Percentiles rank a stretch among this genome's conserved stretches.
Evolutionary conservation across 176 grass and related monocot species (phyloP).

Genomic region (Paspalum notatum): DNA sequence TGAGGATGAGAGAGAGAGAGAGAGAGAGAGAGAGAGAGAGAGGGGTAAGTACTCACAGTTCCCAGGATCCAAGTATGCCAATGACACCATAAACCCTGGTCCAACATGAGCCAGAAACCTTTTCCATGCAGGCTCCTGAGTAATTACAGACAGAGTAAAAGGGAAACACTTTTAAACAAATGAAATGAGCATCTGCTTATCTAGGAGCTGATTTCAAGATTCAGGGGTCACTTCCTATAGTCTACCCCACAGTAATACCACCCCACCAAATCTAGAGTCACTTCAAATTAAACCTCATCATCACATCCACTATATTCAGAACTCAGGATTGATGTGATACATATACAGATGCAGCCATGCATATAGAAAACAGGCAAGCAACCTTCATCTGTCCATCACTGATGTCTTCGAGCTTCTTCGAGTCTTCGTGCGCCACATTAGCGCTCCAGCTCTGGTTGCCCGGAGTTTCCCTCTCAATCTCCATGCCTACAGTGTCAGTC

Average conservation of each 20-base stretch:
- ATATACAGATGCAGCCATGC: not conserved
- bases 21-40: not conserved
- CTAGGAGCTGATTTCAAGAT: not conserved
- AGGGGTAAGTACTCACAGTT: constrained; percentile 58
- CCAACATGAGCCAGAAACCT: constrained; percentile 82
- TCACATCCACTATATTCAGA: not conserved
- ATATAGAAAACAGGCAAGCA: not conserved
- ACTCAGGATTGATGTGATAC: not conserved
- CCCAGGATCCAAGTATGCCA: constrained; percentile 92
- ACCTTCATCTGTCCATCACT: constrained; percentile 36
- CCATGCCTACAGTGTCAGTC: constrained; percentile 35
- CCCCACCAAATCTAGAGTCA: not conserved
- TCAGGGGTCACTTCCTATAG: not conserved
- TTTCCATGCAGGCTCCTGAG: constrained; percentile 70
- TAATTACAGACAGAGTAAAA: not conserved
- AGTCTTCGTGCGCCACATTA: not conserved
- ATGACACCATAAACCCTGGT: constrained; percentile 89
- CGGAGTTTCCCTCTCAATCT: constrained; percentile 43
- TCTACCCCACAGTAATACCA: not conserved
- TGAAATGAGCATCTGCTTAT: not conserved
- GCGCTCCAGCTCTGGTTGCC: constrained; percentile 33
- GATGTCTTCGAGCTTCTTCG: constrained; percentile 22
- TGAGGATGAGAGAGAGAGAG: constrained; percentile 22
- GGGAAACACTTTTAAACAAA: not conserved
- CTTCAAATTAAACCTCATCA: not conserved